These are phyloP conservation scores for Desmodesmus armatus DNA, from an alignment of 139 green algal genomes.

Conservation along the genomic window DNA sequence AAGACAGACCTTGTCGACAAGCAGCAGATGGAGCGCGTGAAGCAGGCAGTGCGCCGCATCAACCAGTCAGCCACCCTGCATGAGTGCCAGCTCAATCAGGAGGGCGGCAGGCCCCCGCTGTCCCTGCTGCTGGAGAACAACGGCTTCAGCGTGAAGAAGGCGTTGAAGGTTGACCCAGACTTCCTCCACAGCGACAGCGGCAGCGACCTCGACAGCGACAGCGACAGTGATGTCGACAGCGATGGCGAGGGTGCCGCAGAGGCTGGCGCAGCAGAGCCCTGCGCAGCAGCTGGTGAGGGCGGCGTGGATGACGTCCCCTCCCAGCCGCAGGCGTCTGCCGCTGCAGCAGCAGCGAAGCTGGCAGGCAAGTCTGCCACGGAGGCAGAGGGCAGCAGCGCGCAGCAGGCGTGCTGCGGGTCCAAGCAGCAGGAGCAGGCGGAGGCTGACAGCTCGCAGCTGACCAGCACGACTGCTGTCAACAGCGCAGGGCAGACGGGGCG, in stretches of 20 bases:
- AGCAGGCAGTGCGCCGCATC: slow-evolving; percentile 65
- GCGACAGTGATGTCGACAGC: neutral
- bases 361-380: slow-evolving; percentile 2
- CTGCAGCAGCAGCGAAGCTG: slow-evolving; percentile 13
- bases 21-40: slow-evolving; percentile 60
- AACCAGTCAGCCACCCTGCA: slow-evolving; percentile 79
- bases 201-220: slow-evolving; percentile 30
- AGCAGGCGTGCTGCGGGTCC: neutral
- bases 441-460: neutral
- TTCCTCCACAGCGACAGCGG: slow-evolving; percentile 78
- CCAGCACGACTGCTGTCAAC: too few species aligned
- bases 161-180: slow-evolving; percentile 77
- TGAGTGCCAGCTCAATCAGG: slow-evolving; percentile 74
- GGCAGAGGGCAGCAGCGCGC: slow-evolving; percentile 20
- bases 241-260: slow-evolving; percentile 1
- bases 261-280: neutral
- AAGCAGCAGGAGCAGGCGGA: neutral
- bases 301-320: neutral
- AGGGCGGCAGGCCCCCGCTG: slow-evolving; percentile 48
- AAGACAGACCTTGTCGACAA: slow-evolving; percentile 81
- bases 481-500: too few species aligned
- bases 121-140: slow-evolving; percentile 76
- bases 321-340: neutral
- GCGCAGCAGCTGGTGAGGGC: neutral
- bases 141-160: slow-evolving; percentile 76